Percentiles rank a stretch among this genome's conserved stretches.
phyloP scores from a whole-genome alignment of 306 rosid genomes.

The apple (Malus domestica) region DNA sequence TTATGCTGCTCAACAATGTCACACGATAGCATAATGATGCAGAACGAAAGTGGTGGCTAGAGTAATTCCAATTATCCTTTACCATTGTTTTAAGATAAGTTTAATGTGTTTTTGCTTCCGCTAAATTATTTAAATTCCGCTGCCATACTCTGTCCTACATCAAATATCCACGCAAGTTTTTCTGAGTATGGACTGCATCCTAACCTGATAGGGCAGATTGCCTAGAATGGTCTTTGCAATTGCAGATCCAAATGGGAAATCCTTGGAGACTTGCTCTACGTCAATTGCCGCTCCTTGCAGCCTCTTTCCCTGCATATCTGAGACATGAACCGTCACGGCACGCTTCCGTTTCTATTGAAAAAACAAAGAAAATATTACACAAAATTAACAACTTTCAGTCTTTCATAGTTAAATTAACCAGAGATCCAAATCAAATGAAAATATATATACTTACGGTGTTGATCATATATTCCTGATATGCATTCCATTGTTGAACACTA shows the following conservation, averaged over 20 bases:
- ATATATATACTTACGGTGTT: slow-evolving; percentile 41
- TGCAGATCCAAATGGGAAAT: slow-evolving; percentile 89
- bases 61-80: too few relatives aligned
- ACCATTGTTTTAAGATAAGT: too few relatives aligned
- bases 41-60: too few relatives aligned
- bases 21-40: background rate
- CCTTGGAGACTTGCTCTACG: slow-evolving; percentile 57
- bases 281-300: slow-evolving; percentile 47
- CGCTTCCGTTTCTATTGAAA: slow-evolving; percentile 58
- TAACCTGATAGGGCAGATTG: slow-evolving; percentile 75
- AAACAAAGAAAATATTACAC: background rate
- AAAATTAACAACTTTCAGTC: background rate
- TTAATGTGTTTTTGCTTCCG: too few relatives aligned
- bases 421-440: background rate
- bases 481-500: slow-evolving; percentile 55
- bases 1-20: background rate
- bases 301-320: slow-evolving; percentile 46
- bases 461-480: slow-evolving; percentile 59
- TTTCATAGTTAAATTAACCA: background rate
- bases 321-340: slow-evolving; percentile 64
- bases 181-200: background rate
- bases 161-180: background rate
- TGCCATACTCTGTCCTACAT: too few relatives aligned
- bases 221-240: slow-evolving; percentile 73
- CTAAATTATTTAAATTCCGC: too few relatives aligned